Evolutionary conservation across 805 yeast genomes (phyloP), one percentile per base, ranked within the genome.

Genomic region (Ogataea naganishii): DNA sequence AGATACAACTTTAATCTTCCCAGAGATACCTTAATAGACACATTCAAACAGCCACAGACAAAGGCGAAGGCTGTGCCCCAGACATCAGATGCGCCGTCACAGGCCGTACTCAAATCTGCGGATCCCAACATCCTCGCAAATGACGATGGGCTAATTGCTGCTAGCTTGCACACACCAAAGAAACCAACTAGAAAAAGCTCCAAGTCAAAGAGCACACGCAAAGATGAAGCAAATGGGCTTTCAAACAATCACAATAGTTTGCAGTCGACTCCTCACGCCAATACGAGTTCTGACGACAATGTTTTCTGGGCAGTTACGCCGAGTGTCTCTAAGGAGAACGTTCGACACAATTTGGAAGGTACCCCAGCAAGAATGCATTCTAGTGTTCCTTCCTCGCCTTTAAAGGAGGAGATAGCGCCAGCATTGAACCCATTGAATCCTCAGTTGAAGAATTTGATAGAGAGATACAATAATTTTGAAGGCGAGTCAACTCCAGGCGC

Each of bases 301-400:
- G 54, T 56, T 7, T 54, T 50, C 29, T 66, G 72, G 72, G 63
- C 55, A 11, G 46, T 46, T 10, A 60, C 67, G 5, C 69, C 71
- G n/a, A 36, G 42, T 22, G 23, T 40, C 7, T 18, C 33, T 11
- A 40, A 41, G 27, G 33, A 34, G 31, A 34, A 34, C 28, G 37
- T n/a, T n/a, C n/a, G n/a, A n/a, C n/a, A n/a, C n/a, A 20, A 9
- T 9, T 9, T 20, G n/a, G n/a, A 20, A 20, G 22, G 9, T 11
- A 20, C n/a, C 9, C 9, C n/a, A 20, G n/a, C n/a, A 20, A 11
- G n/a, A 20, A 20, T 20, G 22, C 11, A 9, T 9, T 9, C 22
- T 9, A 39, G 43, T 22, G 39, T 60, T 7, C 60, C 64, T 1
- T 64, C 71, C 3, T 66, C 73, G 4, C 74, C 74, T 0, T 40